phyloP scores from a whole-genome alignment of 345 rosid genomes.

The Xanthoceras sorbifolium region DNA sequence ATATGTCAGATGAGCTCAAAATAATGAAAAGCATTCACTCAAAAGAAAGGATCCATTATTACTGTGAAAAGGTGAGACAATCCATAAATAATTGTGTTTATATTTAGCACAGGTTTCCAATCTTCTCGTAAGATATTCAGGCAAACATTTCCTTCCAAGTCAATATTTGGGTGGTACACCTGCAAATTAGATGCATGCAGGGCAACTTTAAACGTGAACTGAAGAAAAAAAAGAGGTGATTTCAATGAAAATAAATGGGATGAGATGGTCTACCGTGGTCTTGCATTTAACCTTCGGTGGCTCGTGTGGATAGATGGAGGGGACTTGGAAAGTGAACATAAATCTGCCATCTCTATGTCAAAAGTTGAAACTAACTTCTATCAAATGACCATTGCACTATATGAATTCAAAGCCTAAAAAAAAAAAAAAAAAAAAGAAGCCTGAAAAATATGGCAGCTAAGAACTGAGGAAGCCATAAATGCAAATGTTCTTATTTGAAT shows the following conservation, averaged over 20 bases:
- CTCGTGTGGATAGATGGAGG: conserved; percentile 89
- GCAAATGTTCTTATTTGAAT: background rate
- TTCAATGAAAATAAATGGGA: background rate
- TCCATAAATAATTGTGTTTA: conserved; percentile 89
- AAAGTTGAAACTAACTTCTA: background rate
- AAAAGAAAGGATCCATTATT: conserved; percentile 8
- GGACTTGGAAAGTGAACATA: conserved; percentile 84
- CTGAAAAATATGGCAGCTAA: background rate
- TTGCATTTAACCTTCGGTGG: conserved; percentile 98
- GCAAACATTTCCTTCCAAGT: conserved; percentile 97
- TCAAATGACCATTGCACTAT: background rate
- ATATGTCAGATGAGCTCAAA: conserved; percentile 6
- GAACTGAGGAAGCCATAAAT: background rate
- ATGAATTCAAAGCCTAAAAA: background rate
- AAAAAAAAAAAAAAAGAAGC: background rate
- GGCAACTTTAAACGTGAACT: background rate
- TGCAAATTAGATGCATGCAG: conserved; percentile 27
- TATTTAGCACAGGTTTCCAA: conserved; percentile 98
- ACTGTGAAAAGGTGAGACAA: conserved; percentile 94
- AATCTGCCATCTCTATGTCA: conserved; percentile 74
- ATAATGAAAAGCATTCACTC: background rate
- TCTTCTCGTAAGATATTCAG: conserved; percentile 92
- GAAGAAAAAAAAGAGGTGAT: background rate
- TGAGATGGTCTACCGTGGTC: conserved; percentile 64
- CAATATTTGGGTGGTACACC: conserved; percentile 98